These are phyloP conservation scores for Backusella liffmaniae DNA, from an alignment of 192 early-diverging fungal genomes.

Conservation along the genomic window DNA sequence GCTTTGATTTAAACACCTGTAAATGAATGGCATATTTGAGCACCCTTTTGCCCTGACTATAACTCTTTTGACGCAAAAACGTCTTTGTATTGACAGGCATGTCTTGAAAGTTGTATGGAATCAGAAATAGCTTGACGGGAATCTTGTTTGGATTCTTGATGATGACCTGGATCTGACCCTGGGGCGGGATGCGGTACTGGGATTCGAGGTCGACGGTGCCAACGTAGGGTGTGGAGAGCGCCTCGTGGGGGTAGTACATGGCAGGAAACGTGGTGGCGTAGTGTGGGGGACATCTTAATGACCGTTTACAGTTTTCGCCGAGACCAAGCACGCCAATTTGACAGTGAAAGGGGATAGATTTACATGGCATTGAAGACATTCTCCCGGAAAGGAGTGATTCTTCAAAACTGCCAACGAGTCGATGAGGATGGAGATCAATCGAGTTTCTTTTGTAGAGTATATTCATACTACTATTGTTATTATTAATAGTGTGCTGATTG, in stretches of 20 bases:
- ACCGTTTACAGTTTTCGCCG: conserved; percentile 48
- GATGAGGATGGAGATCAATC: conserved; percentile 14
- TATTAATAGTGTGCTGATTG: neutral
- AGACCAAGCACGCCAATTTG: conserved; percentile 70
- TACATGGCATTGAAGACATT: conserved; percentile 73
- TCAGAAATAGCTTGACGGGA: conserved; percentile 74
- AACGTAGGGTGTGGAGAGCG: conserved; percentile 64
- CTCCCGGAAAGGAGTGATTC: conserved; percentile 76
- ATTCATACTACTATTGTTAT: neutral
- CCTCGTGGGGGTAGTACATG: conserved; percentile 53
- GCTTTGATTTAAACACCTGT: conserved; percentile 59
- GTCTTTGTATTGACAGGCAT: conserved; percentile 73
- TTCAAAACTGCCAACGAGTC: conserved; percentile 54
- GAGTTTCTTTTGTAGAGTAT: neutral
- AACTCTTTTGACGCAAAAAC: conserved; percentile 80
- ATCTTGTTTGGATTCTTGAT: conserved; percentile 80
- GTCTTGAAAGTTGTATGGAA: conserved; percentile 77
- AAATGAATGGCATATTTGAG: conserved; percentile 77
- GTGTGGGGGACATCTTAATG: conserved; percentile 67
- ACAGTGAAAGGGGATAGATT: conserved; percentile 66
- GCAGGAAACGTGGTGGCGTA: conserved; percentile 63
- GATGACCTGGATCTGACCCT: conserved; percentile 78
- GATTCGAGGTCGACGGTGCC: conserved; percentile 58
- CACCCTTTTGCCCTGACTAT: conserved; percentile 29
- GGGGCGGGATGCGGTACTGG: conserved; percentile 60